A percentile compares a stretch with the other conserved stretches of the same genome.
These are phyloP conservation scores for Kondoa malvinella DNA, from an alignment of 768 basidiomycete genomes.

Conservation along the genomic window DNA sequence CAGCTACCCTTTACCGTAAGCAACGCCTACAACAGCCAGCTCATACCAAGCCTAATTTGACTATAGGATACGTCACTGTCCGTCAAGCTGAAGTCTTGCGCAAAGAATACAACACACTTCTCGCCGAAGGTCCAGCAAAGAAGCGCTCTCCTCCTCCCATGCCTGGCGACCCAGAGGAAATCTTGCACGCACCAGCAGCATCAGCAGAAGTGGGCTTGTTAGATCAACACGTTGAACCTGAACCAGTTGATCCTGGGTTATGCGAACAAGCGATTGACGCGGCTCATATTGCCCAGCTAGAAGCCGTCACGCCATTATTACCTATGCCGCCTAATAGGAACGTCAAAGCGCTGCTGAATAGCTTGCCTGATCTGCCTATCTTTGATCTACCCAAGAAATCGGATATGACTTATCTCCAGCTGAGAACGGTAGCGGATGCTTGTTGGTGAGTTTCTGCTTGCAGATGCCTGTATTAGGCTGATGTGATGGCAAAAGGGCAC, in stretches of 20 bases:
- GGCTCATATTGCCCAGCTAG: not conserved
- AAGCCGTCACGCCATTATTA: not conserved
- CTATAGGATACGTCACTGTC: not conserved
- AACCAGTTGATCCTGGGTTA: not conserved
- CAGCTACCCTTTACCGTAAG: too few species aligned
- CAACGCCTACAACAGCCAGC: too few species aligned
- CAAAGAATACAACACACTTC: not conserved
- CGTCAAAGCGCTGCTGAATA: not conserved
- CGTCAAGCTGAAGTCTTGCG: not conserved
- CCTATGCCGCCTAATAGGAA: not conserved
- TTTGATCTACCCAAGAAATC: not conserved
- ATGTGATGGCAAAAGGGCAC: not conserved
- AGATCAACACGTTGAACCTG: not conserved
- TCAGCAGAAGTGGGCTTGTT: not conserved
- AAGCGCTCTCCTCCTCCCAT: not conserved
- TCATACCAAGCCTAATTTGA: too few species aligned
- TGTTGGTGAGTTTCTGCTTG: not conserved
- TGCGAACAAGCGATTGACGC: not conserved
- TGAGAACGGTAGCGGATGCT: not conserved
- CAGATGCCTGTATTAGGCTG: not conserved
- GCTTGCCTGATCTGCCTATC: not conserved
- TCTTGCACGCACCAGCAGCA: not conserved
- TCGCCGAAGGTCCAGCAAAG: not conserved
- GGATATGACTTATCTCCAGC: not conserved
- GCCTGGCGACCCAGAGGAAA: not conserved